A percentile compares a stretch with the other conserved stretches of the same genome.
Conservation (phyloP, 2,329 filamentous ascomycete species). For the Beauveria brongniartii region DNA sequence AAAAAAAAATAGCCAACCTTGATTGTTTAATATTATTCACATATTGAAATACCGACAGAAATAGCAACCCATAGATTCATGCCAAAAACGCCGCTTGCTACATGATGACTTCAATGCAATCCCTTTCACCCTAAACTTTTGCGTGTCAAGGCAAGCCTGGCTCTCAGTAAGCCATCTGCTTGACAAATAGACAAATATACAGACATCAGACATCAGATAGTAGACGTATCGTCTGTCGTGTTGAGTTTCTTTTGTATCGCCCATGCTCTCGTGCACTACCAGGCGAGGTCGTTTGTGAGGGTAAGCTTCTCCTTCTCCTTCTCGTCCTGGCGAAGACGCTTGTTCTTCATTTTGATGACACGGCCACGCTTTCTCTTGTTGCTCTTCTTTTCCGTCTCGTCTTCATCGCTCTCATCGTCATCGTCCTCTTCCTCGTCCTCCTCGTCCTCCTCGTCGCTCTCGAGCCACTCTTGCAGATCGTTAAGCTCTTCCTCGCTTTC, state of each 20-base stretch:
- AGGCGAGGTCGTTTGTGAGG: conserved; percentile 34
- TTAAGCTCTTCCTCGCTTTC: conserved; percentile 72
- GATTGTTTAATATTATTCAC: conserved; percentile 8
- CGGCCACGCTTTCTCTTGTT: conserved; percentile 47
- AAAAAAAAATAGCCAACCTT: background rate
- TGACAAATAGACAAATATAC: background rate
- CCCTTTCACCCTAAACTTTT: background rate
- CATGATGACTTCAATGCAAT: conserved; percentile 8
- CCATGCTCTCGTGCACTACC: conserved; percentile 20
- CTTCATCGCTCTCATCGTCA: conserved; percentile 50
- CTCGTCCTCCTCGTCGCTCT: conserved; percentile 54
- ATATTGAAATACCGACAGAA: conserved; percentile 2
- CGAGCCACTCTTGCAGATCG: conserved; percentile 89
- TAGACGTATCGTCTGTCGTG: background rate
- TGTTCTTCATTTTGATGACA: conserved; percentile 38
- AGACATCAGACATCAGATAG: background rate
- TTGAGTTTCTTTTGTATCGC: background rate
- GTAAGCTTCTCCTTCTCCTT: conserved; percentile 52
- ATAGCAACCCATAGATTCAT: conserved; percentile 6
- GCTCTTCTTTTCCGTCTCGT: conserved; percentile 46
- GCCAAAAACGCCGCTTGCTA: conserved; percentile 12
- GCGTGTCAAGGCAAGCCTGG: background rate
- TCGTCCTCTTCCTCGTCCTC: conserved; percentile 50
- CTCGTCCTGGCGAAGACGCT: conserved; percentile 36
- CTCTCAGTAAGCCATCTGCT: background rate